Evolutionary conservation across 495 filamentous ascomycete genomes (phyloP), one percentile per base, ranked within the genome.

Genomic region (Annulohypoxylon nitens): DNA sequence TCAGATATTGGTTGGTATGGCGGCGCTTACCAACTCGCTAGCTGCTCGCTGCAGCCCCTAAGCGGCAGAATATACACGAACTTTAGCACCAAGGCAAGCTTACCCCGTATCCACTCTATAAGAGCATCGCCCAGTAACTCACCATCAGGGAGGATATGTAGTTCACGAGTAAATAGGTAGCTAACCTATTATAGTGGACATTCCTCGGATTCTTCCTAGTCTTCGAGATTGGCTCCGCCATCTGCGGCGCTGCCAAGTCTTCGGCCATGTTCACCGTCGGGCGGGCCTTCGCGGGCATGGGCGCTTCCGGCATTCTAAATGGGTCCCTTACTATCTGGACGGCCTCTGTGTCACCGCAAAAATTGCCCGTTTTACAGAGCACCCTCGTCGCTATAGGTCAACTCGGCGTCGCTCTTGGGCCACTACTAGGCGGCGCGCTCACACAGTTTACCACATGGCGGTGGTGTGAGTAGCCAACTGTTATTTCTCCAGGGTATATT

Each of bases 1-100:
- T 41, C 53, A 0, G 85, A 88, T 64, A 76, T 87, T 39, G 83
- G 86, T 30, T 89, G 87, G 88, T 89, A 89, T 71, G 86, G 83
- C 16, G 67, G 74, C 18, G 75, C 77, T 2, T 79, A 79, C 65
- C 70, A 73, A 16, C 77, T 79, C 8, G 77, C 55, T 79, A 84
- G 63, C 80, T 85, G 18, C 59, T 84, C 81, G 36, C 73, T 87
- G 39, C 85, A 86, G 64, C 83, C 84, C 6, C 74, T 85, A 0
- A 79, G 79, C 14, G 86, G 86, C 1, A 87, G 82, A 53, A 37
- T 87, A 11, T 88, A 85, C 64, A 78, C 74, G 12, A 47, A 83
- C 26, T 85, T 86, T 51, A 80, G 61, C 25, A 61, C 81, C 11
- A 86, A 86, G 36, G 61, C 37, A 18, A 39, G 34, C 9, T 39